phyloP scores from a whole-genome alignment of 139 green algal genomes.

The Haematococcus sp. region DNA sequence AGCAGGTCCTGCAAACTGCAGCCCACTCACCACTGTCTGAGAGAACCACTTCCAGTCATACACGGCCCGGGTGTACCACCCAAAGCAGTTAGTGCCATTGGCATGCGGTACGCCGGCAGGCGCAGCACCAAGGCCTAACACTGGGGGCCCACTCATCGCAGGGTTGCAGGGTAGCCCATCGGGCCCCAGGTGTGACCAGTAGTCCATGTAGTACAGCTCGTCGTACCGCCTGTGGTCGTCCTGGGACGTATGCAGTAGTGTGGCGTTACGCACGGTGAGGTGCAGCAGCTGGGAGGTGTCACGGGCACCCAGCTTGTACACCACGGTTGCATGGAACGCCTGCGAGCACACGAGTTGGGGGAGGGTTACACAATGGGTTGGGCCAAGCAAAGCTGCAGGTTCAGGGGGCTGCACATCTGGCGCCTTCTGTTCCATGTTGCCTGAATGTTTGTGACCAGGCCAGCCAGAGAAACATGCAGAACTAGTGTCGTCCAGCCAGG shows the following conservation, averaged over 20 bases:
- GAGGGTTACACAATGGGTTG: no score
- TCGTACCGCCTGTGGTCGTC: conserved; percentile 14
- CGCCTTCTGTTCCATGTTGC: no score
- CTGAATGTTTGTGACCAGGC: no score
- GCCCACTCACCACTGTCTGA: conserved; percentile 39
- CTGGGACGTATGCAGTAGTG: conserved; percentile 22
- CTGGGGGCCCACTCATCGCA: no score
- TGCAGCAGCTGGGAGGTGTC: conserved; percentile 41
- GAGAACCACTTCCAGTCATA: conserved; percentile 68
- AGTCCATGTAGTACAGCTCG: conserved; percentile 35
- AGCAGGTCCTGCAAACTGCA: no score
- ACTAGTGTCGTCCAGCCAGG: no score
- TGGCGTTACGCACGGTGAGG: conserved; percentile 58
- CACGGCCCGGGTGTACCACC: conserved; percentile 37
- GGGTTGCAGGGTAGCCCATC: background rate
- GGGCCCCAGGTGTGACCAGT: background rate
- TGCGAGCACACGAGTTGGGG: conserved; percentile 17
- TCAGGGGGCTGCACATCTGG: no score
- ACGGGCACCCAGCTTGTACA: conserved; percentile 46
- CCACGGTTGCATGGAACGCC: conserved; percentile 49
- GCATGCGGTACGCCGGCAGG: no score
- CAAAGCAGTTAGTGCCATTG: no score
- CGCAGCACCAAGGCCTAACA: no score
- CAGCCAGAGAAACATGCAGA: no score
- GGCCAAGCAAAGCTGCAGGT: no score